Percentiles rank a stretch among this genome's conserved stretches.
These are phyloP conservation scores for Pestalotiopsis sp. DNA, from an alignment of 2,329 filamentous ascomycete species.

Conservation along the genomic window DNA sequence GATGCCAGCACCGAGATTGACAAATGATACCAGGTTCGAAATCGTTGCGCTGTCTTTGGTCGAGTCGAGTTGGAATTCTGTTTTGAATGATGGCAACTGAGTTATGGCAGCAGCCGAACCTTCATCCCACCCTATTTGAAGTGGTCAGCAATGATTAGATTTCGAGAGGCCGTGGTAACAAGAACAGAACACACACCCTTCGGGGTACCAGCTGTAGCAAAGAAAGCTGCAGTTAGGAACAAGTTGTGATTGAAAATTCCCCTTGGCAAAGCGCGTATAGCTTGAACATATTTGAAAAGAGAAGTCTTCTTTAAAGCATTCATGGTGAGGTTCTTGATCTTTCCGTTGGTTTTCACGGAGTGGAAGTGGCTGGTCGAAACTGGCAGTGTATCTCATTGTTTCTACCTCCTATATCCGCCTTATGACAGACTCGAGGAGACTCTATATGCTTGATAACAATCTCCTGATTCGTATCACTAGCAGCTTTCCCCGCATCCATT, in stretches of 20 bases:
- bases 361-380: too few species aligned
- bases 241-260: constrained; percentile 19
- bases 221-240: constrained; percentile 20
- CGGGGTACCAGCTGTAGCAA: constrained; percentile 21
- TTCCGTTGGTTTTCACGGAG: too few species aligned
- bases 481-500: not conserved
- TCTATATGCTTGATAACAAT: not conserved
- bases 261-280: constrained; percentile 19
- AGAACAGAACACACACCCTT: constrained; percentile 3
- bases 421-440: not conserved
- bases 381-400: too few species aligned
- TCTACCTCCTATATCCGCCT: not conserved
- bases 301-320: constrained; percentile 4
- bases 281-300: constrained; percentile 18
- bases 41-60: constrained; percentile 27
- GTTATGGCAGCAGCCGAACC: constrained; percentile 32
- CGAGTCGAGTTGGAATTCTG: constrained; percentile 35
- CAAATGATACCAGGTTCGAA: constrained; percentile 38
- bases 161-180: not conserved
- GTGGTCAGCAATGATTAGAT: not conserved
- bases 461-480: not conserved
- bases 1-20: constrained; percentile 32
- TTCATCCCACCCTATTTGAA: constrained; percentile 33
- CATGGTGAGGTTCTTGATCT: not conserved
- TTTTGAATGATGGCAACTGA: constrained; percentile 35